Percentiles rank a stretch among this genome's conserved stretches.
Evolutionary conservation across 2,329 filamentous ascomycete genomes (phyloP).

Genomic region (Parafenestella ontariensis): DNA sequence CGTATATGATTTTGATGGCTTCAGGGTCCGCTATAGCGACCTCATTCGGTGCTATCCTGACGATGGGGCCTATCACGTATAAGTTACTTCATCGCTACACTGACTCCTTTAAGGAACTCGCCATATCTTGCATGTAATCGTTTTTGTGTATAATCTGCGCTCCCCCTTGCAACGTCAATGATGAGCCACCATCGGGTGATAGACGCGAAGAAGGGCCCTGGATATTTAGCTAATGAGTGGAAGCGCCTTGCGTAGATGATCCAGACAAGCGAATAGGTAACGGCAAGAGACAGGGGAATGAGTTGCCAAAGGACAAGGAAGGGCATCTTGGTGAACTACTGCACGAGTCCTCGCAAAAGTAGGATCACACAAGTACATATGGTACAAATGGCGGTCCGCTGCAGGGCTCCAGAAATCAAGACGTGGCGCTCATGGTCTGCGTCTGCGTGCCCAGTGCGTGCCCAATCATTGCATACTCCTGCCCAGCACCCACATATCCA

Average conservation of each 20-base stretch:
- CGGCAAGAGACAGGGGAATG: not conserved
- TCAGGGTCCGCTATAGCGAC: slow-evolving; percentile 9
- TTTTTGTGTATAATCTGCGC: slow-evolving; percentile 1
- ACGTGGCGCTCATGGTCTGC: not conserved
- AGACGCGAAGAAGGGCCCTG: slow-evolving; percentile 9
- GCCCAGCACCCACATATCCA: not conserved
- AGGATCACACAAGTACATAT: not conserved
- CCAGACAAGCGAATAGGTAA: not conserved
- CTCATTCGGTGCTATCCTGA: slow-evolving; percentile 12
- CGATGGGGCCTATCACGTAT: slow-evolving; percentile 1
- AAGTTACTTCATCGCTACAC: not conserved
- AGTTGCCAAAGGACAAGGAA: not conserved
- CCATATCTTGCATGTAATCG: not conserved
- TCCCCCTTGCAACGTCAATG: not conserved
- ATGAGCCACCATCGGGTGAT: slow-evolving; percentile 4
- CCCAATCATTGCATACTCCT: not conserved
- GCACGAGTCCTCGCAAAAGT: not conserved
- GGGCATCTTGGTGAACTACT: not conserved
- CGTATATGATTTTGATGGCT: slow-evolving; percentile 4
- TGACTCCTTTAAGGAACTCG: not conserved
- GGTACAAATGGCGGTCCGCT: not conserved
- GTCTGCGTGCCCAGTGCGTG: no score
- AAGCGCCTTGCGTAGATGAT: not conserved
- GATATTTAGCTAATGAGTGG: slow-evolving; percentile 4
- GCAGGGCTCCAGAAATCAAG: not conserved